Base-by-base conservation (phyloP, 1,284 basidiomycete species). In the Boletellus sp. region DNA sequence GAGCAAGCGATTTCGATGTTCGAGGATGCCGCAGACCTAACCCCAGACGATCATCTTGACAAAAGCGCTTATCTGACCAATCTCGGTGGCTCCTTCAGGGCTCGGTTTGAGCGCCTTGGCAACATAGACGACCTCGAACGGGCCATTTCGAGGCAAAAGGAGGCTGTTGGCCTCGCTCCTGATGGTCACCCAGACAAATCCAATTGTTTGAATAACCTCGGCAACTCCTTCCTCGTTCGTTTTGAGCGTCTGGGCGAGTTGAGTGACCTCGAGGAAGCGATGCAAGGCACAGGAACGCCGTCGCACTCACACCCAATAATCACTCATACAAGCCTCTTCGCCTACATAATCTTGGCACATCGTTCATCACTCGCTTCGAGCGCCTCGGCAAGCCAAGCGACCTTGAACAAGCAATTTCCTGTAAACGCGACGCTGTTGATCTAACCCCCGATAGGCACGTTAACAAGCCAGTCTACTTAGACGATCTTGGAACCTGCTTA, bases 231-330 rank as follows among this genome's bases (percentile, higher is more conserved):
- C 8, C 22, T 26, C 16, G 4, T 5, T 19, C 56, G 56, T 21
- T 57, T 58, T 11, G 7, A 33, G 28, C 33, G 35, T 8, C 21
- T 41, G 21, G 42, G 44, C 2, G 16, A 55, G 8, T 18, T 37
- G 7, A 26, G 19, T 11, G 55, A 57, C 38, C 47, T 57, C 8
- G 48, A 54, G 8, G 22, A 41, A 35, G 56, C 51, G 1, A 58
- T 57, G n/a, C 36, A 5, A 37, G 15, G 10, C 22, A 32, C 16
- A 16, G 19, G 21, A 36, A 35, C 37, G 33, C 21, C 10, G 35
- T 58, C 1, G 11, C 13, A 18, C 22, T 56, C 5, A 49, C 16
- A 2, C 40, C 53, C 1, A 16, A 45, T 8, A 40, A 33, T 8
- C 42, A 59, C 33, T 44, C 43, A 13, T 8, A 40, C 28, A 50